phyloP scores from a whole-genome alignment of 2,329 filamentous ascomycete species.

The Ophiostoma piceae region DNA sequence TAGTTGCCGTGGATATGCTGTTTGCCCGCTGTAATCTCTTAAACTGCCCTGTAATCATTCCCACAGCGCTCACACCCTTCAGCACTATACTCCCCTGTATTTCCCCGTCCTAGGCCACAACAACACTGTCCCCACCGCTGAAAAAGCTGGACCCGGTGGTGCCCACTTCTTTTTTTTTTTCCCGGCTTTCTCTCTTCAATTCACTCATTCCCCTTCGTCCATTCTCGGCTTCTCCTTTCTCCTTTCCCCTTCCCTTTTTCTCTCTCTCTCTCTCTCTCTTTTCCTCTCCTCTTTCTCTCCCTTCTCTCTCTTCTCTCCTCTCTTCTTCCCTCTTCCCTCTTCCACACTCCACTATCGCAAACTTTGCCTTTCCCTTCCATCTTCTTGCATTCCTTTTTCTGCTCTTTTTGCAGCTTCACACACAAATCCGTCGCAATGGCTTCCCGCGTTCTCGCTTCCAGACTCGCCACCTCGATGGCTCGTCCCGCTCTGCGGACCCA shows the following conservation, averaged over 20 bases:
- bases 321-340: constrained; percentile 25
- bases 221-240: constrained; percentile 29
- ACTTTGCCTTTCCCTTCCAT: constrained; percentile 19
- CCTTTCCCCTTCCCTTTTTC: constrained; percentile 23
- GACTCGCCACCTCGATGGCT: constrained; percentile 71
- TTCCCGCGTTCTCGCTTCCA: constrained; percentile 70
- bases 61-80: too few species aligned
- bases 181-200: constrained; percentile 26
- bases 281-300: constrained; percentile 14
- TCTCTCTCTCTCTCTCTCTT: constrained; percentile 13
- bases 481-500: constrained; percentile 66
- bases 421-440: constrained; percentile 66
- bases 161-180: constrained; percentile 26
- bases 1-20: background rate
- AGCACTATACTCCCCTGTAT: too few species aligned
- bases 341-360: constrained; percentile 23
- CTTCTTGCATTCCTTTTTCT: constrained; percentile 17
- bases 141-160: constrained; percentile 25
- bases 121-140: constrained; percentile 15
- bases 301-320: constrained; percentile 17
- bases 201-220: constrained; percentile 29
- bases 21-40: too few species aligned
- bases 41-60: too few species aligned
- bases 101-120: background rate
- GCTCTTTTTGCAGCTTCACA: constrained; percentile 34